Conservation (phyloP, 2,329 filamentous ascomycete species). For the Penicillium brasilianum region DNA sequence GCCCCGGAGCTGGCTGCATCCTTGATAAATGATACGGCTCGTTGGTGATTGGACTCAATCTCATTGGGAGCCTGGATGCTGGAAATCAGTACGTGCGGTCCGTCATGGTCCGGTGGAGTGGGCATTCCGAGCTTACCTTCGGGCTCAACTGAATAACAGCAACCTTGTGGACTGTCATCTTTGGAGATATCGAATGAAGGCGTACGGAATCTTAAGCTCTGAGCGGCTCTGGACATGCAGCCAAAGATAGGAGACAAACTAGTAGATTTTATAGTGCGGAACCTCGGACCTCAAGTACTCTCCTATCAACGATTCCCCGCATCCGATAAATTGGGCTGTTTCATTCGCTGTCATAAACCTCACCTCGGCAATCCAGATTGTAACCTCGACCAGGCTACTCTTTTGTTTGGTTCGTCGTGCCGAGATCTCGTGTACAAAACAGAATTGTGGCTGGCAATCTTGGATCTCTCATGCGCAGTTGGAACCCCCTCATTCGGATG, state of each 20-base stretch:
- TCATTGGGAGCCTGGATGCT: not conserved
- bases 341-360: not conserved
- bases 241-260: not conserved
- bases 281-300: conserved; percentile 2
- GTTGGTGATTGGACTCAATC: conserved; percentile 21
- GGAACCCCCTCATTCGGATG: not conserved
- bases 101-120: not conserved
- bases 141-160: conserved; percentile 4
- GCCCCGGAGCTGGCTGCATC: conserved; percentile 51
- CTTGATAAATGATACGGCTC: conserved; percentile 49
- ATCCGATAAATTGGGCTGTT: not conserved
- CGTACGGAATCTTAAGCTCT: not conserved
- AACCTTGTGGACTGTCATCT: not conserved
- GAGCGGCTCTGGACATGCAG: not conserved
- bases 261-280: not conserved
- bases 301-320: not conserved
- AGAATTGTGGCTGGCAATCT: not conserved
- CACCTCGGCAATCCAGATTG: not conserved
- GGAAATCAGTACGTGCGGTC: not conserved
- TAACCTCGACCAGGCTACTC: not conserved
- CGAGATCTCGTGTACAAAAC: not conserved
- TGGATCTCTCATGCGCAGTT: not conserved
- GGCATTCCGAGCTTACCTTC: not conserved
- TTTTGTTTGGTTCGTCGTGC: conserved; percentile 2
- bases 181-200: not conserved